phyloP scores from a whole-genome alignment of 495 filamentous ascomycete genomes.

The Penicillium daleae region DNA sequence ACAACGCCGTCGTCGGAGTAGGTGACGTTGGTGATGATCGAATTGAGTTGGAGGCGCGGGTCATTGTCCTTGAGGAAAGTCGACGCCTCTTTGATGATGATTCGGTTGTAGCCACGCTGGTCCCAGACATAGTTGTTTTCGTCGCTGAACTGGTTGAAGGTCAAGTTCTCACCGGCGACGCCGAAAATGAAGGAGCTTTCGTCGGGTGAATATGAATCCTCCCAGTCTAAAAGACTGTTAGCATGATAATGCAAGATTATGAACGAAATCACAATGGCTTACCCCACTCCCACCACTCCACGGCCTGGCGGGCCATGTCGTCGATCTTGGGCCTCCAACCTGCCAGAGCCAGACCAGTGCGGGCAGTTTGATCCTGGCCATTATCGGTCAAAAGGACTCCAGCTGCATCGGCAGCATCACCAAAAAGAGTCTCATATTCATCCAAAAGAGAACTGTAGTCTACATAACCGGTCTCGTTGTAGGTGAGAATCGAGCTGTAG shows the following conservation, averaged over 20 bases:
- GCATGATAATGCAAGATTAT: conserved; percentile 7
- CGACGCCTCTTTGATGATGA: conserved; percentile 63
- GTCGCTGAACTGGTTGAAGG: conserved; percentile 54
- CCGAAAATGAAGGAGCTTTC: conserved; percentile 50
- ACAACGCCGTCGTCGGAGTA: conserved; percentile 60
- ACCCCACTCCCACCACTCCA: conserved; percentile 68
- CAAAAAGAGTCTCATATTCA: conserved; percentile 15
- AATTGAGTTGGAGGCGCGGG: conserved; percentile 61
- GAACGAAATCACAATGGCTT: conserved; percentile 1
- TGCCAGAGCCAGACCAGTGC: conserved; percentile 60
- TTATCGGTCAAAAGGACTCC: conserved; percentile 55
- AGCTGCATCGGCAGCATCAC: conserved; percentile 13
- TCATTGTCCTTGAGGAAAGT: conserved; percentile 63
- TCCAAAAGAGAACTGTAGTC: conserved; percentile 21
- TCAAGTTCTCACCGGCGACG: conserved; percentile 49
- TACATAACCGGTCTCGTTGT: conserved; percentile 24
- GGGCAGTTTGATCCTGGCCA: conserved; percentile 64
- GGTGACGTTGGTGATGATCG: conserved; percentile 60
- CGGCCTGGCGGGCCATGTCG: conserved; percentile 60
- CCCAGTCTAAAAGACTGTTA: conserved; percentile 53
- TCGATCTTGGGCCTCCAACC: conserved; percentile 66
- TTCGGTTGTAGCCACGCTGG: conserved; percentile 66
- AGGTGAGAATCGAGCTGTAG: conserved; percentile 25
- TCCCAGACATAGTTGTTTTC: conserved; percentile 72
- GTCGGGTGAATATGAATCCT: conserved; percentile 55